phyloP scores from a whole-genome alignment of 768 basidiomycete genomes.

The Russula sp. region DNA sequence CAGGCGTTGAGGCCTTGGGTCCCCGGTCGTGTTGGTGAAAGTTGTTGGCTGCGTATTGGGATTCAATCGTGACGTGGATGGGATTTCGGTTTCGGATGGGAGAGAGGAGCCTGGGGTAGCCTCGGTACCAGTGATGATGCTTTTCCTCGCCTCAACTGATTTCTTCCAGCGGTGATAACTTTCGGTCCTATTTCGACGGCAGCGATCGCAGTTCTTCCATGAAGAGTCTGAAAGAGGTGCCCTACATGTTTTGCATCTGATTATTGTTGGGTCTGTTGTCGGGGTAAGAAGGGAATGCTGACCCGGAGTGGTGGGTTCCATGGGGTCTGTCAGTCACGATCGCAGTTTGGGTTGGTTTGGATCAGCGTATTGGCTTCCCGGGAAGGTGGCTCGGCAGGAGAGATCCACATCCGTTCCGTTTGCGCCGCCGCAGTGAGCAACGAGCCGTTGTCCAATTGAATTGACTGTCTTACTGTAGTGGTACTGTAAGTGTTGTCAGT shows the following conservation, averaged over 20 bases:
- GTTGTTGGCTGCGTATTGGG: neutral
- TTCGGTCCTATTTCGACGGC: conserved; percentile 5
- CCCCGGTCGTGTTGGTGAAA: neutral
- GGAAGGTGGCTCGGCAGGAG: neutral
- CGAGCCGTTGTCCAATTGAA: neutral
- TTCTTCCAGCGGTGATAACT: neutral
- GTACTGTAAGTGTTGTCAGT: too few species aligned
- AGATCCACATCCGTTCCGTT: neutral
- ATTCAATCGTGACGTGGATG: neutral
- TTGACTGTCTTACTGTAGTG: neutral
- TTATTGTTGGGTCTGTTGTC: neutral
- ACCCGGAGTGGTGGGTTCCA: neutral
- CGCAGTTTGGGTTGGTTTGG: neutral
- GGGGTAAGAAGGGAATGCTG: neutral
- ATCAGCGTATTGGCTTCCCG: neutral
- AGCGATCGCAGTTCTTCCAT: conserved; percentile 8
- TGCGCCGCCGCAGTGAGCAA: too few species aligned
- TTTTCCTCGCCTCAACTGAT: neutral
- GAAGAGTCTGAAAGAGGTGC: neutral
- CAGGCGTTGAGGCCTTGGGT: neutral
- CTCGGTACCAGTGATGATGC: neutral
- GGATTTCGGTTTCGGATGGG: neutral
- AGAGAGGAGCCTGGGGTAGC: neutral
- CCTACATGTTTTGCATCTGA: conserved; percentile 2
- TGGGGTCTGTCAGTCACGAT: neutral